Base-by-base conservation (phyloP, 1,284 basidiomycete species). In the Fomitopsis pinicola region DNA sequence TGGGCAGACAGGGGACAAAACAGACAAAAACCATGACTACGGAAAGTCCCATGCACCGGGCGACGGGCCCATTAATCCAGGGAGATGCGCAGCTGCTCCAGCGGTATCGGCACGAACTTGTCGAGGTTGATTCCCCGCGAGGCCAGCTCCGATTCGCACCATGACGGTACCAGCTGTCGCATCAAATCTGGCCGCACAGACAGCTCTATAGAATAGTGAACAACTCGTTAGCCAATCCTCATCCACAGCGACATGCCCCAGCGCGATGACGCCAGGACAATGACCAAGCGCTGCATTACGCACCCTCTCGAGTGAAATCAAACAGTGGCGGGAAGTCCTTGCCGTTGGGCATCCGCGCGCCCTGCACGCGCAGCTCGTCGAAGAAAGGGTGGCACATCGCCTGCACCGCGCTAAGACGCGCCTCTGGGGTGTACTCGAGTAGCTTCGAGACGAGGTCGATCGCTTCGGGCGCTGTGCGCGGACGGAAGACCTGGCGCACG, bases 311-410 rank as follows among this genome's bases (percentile, higher is more conserved):
- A 64, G 95, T 97, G 75, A 97, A 98, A 81, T 99, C 88, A 78
- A 99, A 99, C 65, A 99, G 80, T 59, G 85, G 85, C 2, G 97
- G 97, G 78, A 98, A 92, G 55, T 96, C 94, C 76, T 95, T 95
- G 65, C 97, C 97, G 72, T 97, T 98, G 14, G 96, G 95, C 91
- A 99, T 93, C 75, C 89, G 88, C 46, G 92, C 89, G 1, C 94
- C 95, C 72, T 95, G 92, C 55, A 82, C 84, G 66, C 94, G 87
- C 69, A 99, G 78, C 77, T 99, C 97, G 75, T 99, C 95, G 75
- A 99, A 99, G 88, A 99, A 97, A 22, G 94, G 91, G 75, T 98
- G 95, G 59, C 92, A 87, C 86, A 96, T 92, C 7, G 95, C 95
- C 77, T 98, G 94, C 67, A 97, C 85, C 5, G 97, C 93, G 63